phyloP scores from a whole-genome alignment of 306 rosid genomes.

The Lathyrus aphaca region DNA sequence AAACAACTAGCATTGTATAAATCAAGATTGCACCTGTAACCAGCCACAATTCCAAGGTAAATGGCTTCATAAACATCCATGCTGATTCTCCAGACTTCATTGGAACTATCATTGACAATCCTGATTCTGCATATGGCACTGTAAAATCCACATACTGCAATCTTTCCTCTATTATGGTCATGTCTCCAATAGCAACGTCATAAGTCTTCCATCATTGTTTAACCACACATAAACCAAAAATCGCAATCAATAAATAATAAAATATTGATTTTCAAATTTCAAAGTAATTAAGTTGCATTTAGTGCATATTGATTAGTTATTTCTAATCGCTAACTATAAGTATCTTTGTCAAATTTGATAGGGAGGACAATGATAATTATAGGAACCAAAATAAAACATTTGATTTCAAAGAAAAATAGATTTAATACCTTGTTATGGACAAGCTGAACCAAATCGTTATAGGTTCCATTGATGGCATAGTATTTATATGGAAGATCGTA shows the following conservation, averaged over 20 bases:
- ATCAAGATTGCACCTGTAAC: slow-evolving; percentile 41
- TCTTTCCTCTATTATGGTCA: slow-evolving; percentile 61
- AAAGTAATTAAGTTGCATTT: slow-evolving; percentile 9
- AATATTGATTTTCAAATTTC: slow-evolving; percentile 7
- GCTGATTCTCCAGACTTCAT: slow-evolving; percentile 41
- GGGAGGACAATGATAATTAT: not conserved
- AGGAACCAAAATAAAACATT: slow-evolving; percentile 6
- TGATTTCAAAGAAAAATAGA: slow-evolving; percentile 10
- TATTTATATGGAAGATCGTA: slow-evolving; percentile 51
- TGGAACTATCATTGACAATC: slow-evolving; percentile 65
- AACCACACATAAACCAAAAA: slow-evolving; percentile 31
- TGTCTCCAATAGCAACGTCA: slow-evolving; percentile 70
- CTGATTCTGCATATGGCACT: slow-evolving; percentile 74
- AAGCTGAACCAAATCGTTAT: slow-evolving; percentile 52
- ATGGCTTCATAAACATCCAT: slow-evolving; percentile 73
- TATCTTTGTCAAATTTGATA: not conserved
- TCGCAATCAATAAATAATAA: not conserved
- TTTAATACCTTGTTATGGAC: slow-evolving; percentile 58
- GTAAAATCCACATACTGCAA: slow-evolving; percentile 62
- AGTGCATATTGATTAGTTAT: not conserved
- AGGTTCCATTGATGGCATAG: slow-evolving; percentile 42
- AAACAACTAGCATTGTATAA: slow-evolving; percentile 62
- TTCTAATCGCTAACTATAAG: not conserved
- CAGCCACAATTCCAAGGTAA: slow-evolving; percentile 64
- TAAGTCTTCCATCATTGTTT: slow-evolving; percentile 48